Percentiles rank a stretch among this genome's conserved stretches.
phyloP scores from a whole-genome alignment of 495 filamentous ascomycete genomes.

The Rhizodiscina lignyota region DNA sequence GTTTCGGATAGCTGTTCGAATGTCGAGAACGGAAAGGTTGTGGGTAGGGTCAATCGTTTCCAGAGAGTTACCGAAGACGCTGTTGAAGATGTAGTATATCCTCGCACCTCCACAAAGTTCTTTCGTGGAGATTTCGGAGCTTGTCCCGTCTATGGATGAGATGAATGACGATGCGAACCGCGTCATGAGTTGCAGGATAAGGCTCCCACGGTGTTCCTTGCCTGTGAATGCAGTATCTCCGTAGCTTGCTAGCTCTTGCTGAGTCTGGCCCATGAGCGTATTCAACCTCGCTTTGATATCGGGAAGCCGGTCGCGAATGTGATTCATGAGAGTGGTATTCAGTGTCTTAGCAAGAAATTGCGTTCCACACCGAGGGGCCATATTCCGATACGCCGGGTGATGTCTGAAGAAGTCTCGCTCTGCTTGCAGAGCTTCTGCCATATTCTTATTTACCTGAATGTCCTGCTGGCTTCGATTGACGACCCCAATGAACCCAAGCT shows the following conservation, averaged over 20 bases:
- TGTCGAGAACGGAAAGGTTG: slow-evolving; percentile 91
- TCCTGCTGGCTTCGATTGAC: slow-evolving; percentile 98
- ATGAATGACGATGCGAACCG: slow-evolving; percentile 96
- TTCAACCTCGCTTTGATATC: slow-evolving; percentile 98
- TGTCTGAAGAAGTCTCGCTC: slow-evolving; percentile 94
- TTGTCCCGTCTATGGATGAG: slow-evolving; percentile 95
- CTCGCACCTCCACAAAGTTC: slow-evolving; percentile 92
- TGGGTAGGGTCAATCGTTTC: slow-evolving; percentile 91
- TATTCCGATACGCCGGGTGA: slow-evolving; percentile 93
- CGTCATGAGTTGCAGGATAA: slow-evolving; percentile 96
- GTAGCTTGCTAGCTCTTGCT: slow-evolving; percentile 96
- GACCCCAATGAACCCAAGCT: slow-evolving; percentile 94
- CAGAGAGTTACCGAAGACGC: slow-evolving; percentile 92
- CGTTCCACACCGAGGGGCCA: slow-evolving; percentile 84
- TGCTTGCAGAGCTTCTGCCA: slow-evolving; percentile 74
- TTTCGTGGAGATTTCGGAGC: slow-evolving; percentile 95
- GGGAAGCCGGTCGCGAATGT: slow-evolving; percentile 88
- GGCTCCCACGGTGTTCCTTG: slow-evolving; percentile 86
- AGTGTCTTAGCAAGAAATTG: slow-evolving; percentile 91
- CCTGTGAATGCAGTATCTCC: slow-evolving; percentile 96
- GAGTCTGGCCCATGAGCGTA: slow-evolving; percentile 96
- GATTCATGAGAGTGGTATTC: slow-evolving; percentile 85
- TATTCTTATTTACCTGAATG: slow-evolving; percentile 84
- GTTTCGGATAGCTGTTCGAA: slow-evolving; percentile 94
- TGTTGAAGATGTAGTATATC: slow-evolving; percentile 99